Evolutionary conservation across 106 monocot species (phyloP), one percentile per base, ranked within the genome.

Genomic region (Acorus calamus): DNA sequence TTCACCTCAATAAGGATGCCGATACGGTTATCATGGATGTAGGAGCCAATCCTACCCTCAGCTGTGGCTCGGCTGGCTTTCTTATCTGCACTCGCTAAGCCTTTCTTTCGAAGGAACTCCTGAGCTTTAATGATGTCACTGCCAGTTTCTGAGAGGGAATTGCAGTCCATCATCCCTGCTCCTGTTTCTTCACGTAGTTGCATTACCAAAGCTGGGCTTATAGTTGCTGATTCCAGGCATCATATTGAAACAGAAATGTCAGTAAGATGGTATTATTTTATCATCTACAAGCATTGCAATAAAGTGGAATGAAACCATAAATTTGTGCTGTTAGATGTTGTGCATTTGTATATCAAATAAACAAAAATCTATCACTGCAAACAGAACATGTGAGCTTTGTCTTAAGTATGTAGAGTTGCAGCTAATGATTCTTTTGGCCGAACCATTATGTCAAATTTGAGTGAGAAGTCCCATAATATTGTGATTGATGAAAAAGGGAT

Each of bases 131-230:
- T 57, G 13, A 94, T 74, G 74, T 94, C 90, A 44, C 90, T 86
- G 6, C 71, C 78, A 47, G 89, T 81, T 77, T 81, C 89, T 53
- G 76, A 61, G 43, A 94, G 78, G 66, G 94, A 89, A 53, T 94
- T 94, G 75, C 94, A 94, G 66, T 94, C 94, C 94, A 94, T 94
- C 94, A 94, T 94, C 41, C 94, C 89, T 60, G 89, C 89, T 48
- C 94, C 94, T 14, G 87, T 89, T 75, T 87, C 94, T 62, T 84
- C 89, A 52, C 94, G 86, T 52, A 94, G 75, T 74, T 84, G 86
- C 78, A 90, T 89, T 52, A 94, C 94, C 56, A 94, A 73, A 48
- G 84, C 71, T 12, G 94, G 80, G 5, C 84, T 87, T 46, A 94
- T 78, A 11, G 73, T 72, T 11, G 80, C 84, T 87, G 84, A 73